A percentile compares a stretch with the other conserved stretches of the same genome.
Evolutionary conservation across 257 asterid species (phyloP).

Genomic region (Echites panduratus): DNA sequence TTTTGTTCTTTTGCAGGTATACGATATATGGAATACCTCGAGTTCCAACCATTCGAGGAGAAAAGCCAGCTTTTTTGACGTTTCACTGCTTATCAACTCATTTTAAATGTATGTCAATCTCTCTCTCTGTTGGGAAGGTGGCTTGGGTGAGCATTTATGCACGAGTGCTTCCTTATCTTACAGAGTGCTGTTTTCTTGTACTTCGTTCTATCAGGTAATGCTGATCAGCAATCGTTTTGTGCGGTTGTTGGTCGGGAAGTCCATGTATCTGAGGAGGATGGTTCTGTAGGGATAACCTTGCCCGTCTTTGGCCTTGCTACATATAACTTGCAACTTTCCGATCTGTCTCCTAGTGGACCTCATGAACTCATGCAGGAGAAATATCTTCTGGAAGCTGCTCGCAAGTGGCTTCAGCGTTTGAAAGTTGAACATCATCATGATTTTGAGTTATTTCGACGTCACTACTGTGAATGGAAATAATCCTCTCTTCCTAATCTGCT

Average conservation of each 20-base stretch:
- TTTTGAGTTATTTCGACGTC: conserved; percentile 53
- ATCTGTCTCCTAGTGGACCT: conserved; percentile 49
- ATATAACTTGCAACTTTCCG: conserved; percentile 59
- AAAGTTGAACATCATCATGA: conserved; percentile 58
- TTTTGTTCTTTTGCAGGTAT: conserved; percentile 46
- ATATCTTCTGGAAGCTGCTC: conserved; percentile 53
- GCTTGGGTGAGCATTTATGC: neutral
- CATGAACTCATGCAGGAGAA: conserved; percentile 63
- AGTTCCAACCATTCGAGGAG: conserved; percentile 30
- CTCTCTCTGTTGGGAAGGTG: conserved; percentile 4
- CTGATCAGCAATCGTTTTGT: conserved; percentile 29
- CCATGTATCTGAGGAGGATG: conserved; percentile 31
- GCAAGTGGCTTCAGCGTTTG: conserved; percentile 49
- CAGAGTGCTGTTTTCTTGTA: conserved; percentile 3
- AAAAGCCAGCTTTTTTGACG: conserved; percentile 35
- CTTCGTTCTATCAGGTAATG: conserved; percentile 28
- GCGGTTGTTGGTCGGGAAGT: conserved; percentile 33
- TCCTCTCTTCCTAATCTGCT: no score
- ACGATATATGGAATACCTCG: conserved; percentile 42
- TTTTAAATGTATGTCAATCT: conserved; percentile 37
- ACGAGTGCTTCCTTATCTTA: neutral
- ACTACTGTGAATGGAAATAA: conserved; percentile 42
- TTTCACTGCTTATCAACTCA: conserved; percentile 53
- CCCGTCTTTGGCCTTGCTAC: conserved; percentile 82
- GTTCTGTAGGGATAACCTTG: conserved; percentile 42